Evolutionary conservation across 805 yeast species (phyloP).

Genomic region (Wickerhamiella azyma): DNA sequence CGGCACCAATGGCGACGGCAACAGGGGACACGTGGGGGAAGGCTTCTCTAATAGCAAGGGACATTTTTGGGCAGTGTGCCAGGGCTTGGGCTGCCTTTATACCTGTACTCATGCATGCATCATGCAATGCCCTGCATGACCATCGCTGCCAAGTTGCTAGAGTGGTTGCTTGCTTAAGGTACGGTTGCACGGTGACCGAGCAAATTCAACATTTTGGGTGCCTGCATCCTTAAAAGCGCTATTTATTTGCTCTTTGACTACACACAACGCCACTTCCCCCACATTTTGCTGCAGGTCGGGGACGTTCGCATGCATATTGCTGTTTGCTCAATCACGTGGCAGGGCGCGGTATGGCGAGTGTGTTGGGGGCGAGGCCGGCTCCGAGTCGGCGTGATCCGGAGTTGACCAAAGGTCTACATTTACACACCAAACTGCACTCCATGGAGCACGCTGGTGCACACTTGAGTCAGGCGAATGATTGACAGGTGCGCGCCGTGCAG

Average conservation of each 20-base stretch:
- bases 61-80: conserved; percentile 11
- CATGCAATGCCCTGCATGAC: conserved; percentile 2
- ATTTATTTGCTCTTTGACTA: no score
- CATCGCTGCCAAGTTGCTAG: not conserved
- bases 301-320: conserved; percentile 3
- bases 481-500: no score
- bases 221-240: not conserved
- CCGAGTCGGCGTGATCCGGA: no score
- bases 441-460: no score
- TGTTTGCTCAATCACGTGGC: conserved; percentile 7
- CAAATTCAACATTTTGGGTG: not conserved
- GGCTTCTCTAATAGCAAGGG: conserved; percentile 16
- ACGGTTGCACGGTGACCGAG: not conserved
- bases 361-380: no score
- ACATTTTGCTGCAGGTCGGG: not conserved
- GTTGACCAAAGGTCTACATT: no score
- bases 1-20: conserved; percentile 30
- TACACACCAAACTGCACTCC: no score
- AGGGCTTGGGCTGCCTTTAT: not conserved
- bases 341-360: not conserved
- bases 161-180: not conserved
- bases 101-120: conserved; percentile 3
- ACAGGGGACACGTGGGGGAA: conserved; percentile 19
- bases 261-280: not conserved
- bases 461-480: no score